Conservation (phyloP, 192 early-diverging fungal genomes). For the Kappamyces sp. region DNA sequence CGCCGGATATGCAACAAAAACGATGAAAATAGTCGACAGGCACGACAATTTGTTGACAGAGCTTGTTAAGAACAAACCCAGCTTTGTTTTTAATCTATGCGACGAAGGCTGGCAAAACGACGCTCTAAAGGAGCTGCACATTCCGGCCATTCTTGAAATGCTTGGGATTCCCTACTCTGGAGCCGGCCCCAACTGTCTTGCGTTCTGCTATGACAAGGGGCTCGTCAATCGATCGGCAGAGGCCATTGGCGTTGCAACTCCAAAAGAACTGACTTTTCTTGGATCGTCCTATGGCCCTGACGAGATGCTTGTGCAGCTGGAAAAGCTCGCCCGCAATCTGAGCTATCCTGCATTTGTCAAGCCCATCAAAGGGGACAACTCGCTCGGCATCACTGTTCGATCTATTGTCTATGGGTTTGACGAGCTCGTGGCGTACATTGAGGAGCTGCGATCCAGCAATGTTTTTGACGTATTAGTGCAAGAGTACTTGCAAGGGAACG, state of each 20-base stretch:
- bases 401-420: constrained; percentile 34
- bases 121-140: constrained; percentile 47
- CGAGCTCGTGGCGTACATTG: constrained; percentile 39
- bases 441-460: constrained; percentile 28
- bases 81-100: constrained; percentile 50
- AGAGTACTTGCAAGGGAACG: constrained; percentile 46
- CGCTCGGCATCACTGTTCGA: constrained; percentile 45
- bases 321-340: constrained; percentile 23
- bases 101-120: constrained; percentile 55
- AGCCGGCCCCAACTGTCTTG: constrained; percentile 49
- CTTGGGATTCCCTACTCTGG: constrained; percentile 45
- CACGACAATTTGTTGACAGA: constrained; percentile 21
- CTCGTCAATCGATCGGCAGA: constrained; percentile 47
- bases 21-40: constrained; percentile 29
- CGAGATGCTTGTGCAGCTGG: constrained; percentile 17
- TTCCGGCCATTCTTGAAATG: constrained; percentile 48
- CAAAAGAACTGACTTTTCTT: constrained; percentile 39
- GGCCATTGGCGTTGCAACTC: constrained; percentile 47
- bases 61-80: constrained; percentile 16
- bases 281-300: constrained; percentile 20
- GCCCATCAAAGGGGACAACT: constrained; percentile 54
- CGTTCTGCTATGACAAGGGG: constrained; percentile 53
- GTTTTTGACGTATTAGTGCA: constrained; percentile 47
- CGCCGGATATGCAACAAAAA: constrained; percentile 24
- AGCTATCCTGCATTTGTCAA: constrained; percentile 52